A percentile compares a stretch with the other conserved stretches of the same genome.
phyloP scores from a whole-genome alignment of 2,329 filamentous ascomycete species.

The Cladosporium sp. region DNA sequence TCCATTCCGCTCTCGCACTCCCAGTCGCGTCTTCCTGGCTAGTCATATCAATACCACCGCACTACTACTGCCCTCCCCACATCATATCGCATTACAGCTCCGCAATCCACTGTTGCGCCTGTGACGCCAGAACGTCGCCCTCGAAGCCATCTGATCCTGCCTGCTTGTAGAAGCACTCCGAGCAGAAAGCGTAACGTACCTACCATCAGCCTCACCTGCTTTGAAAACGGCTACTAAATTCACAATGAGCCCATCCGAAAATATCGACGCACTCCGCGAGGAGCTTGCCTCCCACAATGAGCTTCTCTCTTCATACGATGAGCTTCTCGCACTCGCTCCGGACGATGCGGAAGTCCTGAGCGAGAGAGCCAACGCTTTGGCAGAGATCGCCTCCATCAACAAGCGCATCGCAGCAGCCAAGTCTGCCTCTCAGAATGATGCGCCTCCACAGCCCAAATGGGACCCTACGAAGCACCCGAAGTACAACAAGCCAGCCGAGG shows the following conservation, averaged over 20 bases:
- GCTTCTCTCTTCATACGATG: constrained; percentile 23
- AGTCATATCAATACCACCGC: too few species aligned
- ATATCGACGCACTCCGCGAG: constrained; percentile 72
- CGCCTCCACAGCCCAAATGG: constrained; percentile 24
- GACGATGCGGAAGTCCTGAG: constrained; percentile 72
- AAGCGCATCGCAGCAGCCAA: constrained; percentile 72
- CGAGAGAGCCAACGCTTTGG: constrained; percentile 75
- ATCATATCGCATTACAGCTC: background rate
- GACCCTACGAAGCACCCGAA: constrained; percentile 64
- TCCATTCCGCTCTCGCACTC: background rate
- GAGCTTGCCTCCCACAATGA: constrained; percentile 61
- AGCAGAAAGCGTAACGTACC: constrained; percentile 14
- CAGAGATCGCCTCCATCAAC: constrained; percentile 74
- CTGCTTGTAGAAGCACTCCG: background rate
- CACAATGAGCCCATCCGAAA: constrained; percentile 22
- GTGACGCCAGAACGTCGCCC: too few species aligned
- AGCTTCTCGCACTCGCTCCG: constrained; percentile 51
- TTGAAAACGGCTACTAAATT: constrained; percentile 19
- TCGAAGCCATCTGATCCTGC: too few species aligned
- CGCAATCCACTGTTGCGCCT: too few species aligned
- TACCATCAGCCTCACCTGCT: background rate
- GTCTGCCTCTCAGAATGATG: constrained; percentile 29
- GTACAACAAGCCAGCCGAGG: constrained; percentile 43
- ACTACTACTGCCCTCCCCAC: background rate
- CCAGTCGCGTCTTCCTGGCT: background rate